Base-by-base conservation (phyloP, 345 rosid genomes). In the Populus alba region DNA sequence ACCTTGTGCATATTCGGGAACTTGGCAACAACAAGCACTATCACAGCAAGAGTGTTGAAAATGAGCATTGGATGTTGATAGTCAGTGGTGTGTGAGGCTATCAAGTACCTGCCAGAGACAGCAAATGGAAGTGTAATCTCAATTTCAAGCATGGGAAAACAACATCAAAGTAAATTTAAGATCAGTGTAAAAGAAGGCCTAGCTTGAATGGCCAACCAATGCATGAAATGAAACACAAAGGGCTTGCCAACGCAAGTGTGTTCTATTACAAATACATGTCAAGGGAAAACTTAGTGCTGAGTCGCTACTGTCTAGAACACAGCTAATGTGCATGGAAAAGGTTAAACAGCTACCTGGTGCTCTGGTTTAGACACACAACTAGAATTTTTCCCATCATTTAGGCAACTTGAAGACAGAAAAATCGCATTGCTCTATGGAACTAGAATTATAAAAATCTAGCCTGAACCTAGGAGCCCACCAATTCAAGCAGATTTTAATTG, bases 1-100 rank as follows among this genome's bases (percentile, higher is more conserved):
- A 97, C 99, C 85, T 94, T 94, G 91, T 97, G 99, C 99, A 97
- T 97, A 71, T 97, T 90, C 18, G 97, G 98, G 85, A 97, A 97
- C 91, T 97, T 97, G 66, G 99, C 99, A 68, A 97, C 73, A 45
- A 97, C 99, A 27, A 94, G 95, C 80, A 97, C 90, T 18, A 87
- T 67, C 75, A 91, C 97, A 11, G 98, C 98, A 57, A 97, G 81
- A 8, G 98, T 94, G 92, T 94, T 94, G 77, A 92, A 83, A 63
- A 96, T 90, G 49, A 94, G 90, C 99, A 95, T 92, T 23, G 97
- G 99, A 82, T 92, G 91, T 71, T 90, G 89, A 80, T 96, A 92
- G 81, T 94, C 97, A 8, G 98, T 94, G 31, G 99, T 97, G 86
- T 97, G 99, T 0, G 99, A 97, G 61, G 97, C 99, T 81, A 92